phyloP scores from a whole-genome alignment of 2,329 filamentous ascomycete species.

The Fonsecaea pedrosoi region DNA sequence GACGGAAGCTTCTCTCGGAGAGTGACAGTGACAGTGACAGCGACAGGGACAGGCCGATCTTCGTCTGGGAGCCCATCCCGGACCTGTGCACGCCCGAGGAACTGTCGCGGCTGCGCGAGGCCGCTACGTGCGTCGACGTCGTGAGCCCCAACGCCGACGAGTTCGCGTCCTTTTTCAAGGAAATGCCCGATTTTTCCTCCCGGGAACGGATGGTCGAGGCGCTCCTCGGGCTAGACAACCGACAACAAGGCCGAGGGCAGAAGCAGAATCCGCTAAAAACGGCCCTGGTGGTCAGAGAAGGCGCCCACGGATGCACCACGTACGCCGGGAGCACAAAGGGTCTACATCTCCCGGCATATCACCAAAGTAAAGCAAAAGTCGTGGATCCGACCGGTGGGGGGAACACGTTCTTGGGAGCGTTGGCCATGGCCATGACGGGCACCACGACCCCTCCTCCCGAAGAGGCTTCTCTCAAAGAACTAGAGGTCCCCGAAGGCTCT shows the following conservation, averaged over 20 bases:
- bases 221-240: conserved; percentile 45
- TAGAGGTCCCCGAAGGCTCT: conserved; percentile 30
- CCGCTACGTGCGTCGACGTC: conserved; percentile 63
- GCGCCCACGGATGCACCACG: conserved; percentile 65
- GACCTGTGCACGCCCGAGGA: conserved; percentile 79
- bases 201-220: conserved; percentile 43
- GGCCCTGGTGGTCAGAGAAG: conserved; percentile 62
- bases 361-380: conserved; percentile 60
- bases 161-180: conserved; percentile 80
- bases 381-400: conserved; percentile 95
- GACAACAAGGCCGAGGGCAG: neutral
- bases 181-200: conserved; percentile 40
- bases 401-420: conserved; percentile 75
- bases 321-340: conserved; percentile 43
- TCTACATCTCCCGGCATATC: conserved; percentile 80
- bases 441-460: conserved; percentile 7
- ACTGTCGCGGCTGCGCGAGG: conserved; percentile 59
- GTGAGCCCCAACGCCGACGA: conserved; percentile 86
- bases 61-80: conserved; percentile 96
- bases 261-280: neutral
- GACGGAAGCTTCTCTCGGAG: conserved; percentile 46
- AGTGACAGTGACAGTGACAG: neutral
- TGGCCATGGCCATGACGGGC: conserved; percentile 61
- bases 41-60: conserved; percentile 65
- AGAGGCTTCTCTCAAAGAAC: conserved; percentile 43